Evolutionary conservation across 2,329 filamentous ascomycete species (phyloP).

Genomic region (Curvularia lunata): DNA sequence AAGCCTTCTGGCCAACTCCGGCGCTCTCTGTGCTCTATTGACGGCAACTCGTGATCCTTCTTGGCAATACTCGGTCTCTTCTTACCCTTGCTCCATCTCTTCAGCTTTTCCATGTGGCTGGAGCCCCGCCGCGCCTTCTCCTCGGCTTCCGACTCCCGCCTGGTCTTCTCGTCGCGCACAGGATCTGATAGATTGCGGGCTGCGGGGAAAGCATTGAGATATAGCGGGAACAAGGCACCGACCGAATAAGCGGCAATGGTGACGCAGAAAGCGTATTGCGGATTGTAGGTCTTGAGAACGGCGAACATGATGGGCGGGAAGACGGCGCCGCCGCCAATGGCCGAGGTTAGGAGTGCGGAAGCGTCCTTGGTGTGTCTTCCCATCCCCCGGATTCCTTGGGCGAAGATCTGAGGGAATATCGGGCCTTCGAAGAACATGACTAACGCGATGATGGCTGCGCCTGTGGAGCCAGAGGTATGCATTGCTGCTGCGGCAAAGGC

Average conservation of each 20-base stretch:
- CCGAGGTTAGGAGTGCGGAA: constrained; percentile 59
- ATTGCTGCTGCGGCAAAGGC: constrained; percentile 60
- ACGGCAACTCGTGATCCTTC: constrained; percentile 31
- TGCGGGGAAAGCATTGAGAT: constrained; percentile 57
- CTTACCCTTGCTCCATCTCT: constrained; percentile 33
- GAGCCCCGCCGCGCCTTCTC: constrained; percentile 28
- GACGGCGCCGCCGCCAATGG: constrained; percentile 61
- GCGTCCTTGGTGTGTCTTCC: constrained; percentile 65
- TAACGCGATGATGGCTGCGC: constrained; percentile 58
- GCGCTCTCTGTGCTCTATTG: constrained; percentile 41
- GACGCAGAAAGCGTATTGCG: constrained; percentile 60
- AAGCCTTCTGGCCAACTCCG: constrained; percentile 41
- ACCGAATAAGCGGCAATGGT: constrained; percentile 59
- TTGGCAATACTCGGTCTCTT: constrained; percentile 21
- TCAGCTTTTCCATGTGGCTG: constrained; percentile 22
- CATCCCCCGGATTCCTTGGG: constrained; percentile 63
- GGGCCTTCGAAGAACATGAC: constrained; percentile 67
- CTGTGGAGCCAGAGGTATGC: constrained; percentile 49
- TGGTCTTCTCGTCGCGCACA: constrained; percentile 43
- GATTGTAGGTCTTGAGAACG: constrained; percentile 48
- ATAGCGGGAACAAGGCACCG: constrained; percentile 61
- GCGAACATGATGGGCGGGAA: constrained; percentile 63
- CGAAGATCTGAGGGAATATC: constrained; percentile 65
- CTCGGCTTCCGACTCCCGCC: constrained; percentile 33
- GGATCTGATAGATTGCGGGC: constrained; percentile 61